Percentiles rank a stretch among this genome's conserved stretches.
Conservation (phyloP, 108 stramenopile genomes). For the Phaeodactylum tricornutum region DNA sequence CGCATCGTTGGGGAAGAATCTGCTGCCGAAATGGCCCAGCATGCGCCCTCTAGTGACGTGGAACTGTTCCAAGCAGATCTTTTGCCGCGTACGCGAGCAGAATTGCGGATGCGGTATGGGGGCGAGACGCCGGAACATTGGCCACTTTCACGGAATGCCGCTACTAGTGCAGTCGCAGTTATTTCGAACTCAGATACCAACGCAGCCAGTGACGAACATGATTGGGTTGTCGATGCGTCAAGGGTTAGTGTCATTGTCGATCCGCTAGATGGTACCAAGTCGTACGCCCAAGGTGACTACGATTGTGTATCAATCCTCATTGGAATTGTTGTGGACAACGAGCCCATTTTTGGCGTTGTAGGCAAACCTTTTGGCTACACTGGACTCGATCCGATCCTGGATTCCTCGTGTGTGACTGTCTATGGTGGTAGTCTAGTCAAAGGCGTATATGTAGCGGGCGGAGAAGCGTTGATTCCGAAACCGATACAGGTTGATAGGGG, state of each 20-base stretch:
- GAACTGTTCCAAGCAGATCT: slow-evolving; percentile 5
- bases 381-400: slow-evolving; percentile 18
- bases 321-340: slow-evolving; percentile 39
- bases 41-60: slow-evolving; percentile 6
- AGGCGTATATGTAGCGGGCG: slow-evolving; percentile 36
- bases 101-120: neutral
- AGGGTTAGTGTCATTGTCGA: slow-evolving; percentile 64
- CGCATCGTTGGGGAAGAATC: slow-evolving; percentile 51
- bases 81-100: slow-evolving; percentile 9
- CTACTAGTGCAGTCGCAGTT: neutral
- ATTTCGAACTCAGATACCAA: neutral
- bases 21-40: slow-evolving; percentile 22
- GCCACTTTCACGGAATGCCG: neutral
- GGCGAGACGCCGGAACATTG: neutral
- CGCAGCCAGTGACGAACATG: neutral
- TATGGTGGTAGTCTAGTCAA: slow-evolving; percentile 45
- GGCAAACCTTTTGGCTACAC: slow-evolving; percentile 50
- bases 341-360: slow-evolving; percentile 49
- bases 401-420: slow-evolving; percentile 34
- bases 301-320: slow-evolving; percentile 66
- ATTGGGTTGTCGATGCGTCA: slow-evolving; percentile 11
- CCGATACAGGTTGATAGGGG: slow-evolving; percentile 1
- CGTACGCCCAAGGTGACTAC: slow-evolving; percentile 58
- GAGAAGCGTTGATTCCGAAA: neutral
- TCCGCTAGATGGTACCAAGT: slow-evolving; percentile 77